Conservation (phyloP, 2,329 filamentous ascomycete genomes). For the Phialophora chinensis region DNA sequence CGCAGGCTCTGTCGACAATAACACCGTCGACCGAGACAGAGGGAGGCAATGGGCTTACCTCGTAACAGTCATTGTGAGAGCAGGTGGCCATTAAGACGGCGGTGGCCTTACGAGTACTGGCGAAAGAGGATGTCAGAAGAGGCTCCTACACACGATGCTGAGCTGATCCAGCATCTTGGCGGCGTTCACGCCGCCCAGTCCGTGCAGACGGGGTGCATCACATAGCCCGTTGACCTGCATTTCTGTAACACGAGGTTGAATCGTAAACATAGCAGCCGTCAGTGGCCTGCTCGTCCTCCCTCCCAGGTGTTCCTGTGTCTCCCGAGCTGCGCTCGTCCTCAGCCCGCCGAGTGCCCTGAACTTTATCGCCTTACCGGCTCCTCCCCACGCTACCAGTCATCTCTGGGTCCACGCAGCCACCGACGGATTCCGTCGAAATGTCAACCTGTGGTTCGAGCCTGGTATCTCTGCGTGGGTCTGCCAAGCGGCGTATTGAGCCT, state of each 20-base stretch:
- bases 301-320: not conserved
- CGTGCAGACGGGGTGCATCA: not conserved
- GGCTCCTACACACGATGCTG: not conserved
- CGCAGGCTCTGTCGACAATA: not conserved
- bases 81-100: not conserved
- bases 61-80: not conserved
- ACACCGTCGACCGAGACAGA: not conserved
- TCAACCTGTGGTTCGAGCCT: slow-evolving; percentile 2
- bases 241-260: slow-evolving; percentile 2
- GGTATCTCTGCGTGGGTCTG: not conserved
- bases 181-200: not conserved
- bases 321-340: not conserved
- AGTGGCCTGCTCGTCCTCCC: not conserved
- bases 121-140: not conserved
- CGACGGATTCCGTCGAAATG: not conserved
- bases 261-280: not conserved
- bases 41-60: not conserved
- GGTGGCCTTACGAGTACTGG: not conserved
- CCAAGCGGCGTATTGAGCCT: slow-evolving; percentile 8
- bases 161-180: not conserved
- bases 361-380: not conserved
- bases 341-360: not conserved
- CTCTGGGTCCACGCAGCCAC: slow-evolving; percentile 1
- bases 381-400: slow-evolving; percentile 8
- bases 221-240: not conserved